Evolutionary conservation across 805 yeast species (phyloP), one percentile per base, ranked within the genome.

Genomic region (Candida pseudofarinosa): DNA sequence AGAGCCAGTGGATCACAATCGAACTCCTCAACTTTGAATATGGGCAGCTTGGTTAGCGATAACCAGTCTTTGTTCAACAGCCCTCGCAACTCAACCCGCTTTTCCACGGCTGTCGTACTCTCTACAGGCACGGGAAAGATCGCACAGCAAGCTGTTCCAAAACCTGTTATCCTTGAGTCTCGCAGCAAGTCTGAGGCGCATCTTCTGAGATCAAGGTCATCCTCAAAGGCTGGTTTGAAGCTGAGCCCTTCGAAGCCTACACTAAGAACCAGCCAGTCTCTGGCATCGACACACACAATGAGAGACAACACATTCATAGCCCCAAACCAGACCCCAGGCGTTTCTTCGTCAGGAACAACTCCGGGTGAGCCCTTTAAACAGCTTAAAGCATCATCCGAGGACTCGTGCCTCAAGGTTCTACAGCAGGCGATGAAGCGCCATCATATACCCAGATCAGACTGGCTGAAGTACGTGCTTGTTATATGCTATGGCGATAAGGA

Each of bases 401-500:
- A 91, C 54, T 89, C 97, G 1, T 89, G 97, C 59, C 81, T 85
- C 53, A 86, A 86, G 59, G 84, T 91, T 17, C 67, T 93, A 37
- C 95, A 87, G 55, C 88, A 85, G 30, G 97, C 96, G 4, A 83
- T 88, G 85, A 80, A 83, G 51, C 75, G 95, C 47, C 95, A 90
- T 64, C 82, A 81, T 45, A 73, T 91, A 38, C 81, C 80, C 37
- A 77, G 80, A 26, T 83, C 79, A 40, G 96, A 88, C 56, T 86
- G 96, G 90, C 75, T 85, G 40, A 85, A 88, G 54, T 91, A 89
- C 58, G 96, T 90, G 2, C 67, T 91, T 40, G 89, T 90, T 14
- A 85, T 91, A 13, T 85, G 95, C 57, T 89, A 88, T 58, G 96
- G 93, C 18, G 96, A 89, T 59, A 85, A 85, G 55, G 97, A 91